A percentile compares a stretch with the other conserved stretches of the same genome.
Evolutionary conservation across 345 rosid genomes (phyloP).

Genomic region (Gossypium arboreum): DNA sequence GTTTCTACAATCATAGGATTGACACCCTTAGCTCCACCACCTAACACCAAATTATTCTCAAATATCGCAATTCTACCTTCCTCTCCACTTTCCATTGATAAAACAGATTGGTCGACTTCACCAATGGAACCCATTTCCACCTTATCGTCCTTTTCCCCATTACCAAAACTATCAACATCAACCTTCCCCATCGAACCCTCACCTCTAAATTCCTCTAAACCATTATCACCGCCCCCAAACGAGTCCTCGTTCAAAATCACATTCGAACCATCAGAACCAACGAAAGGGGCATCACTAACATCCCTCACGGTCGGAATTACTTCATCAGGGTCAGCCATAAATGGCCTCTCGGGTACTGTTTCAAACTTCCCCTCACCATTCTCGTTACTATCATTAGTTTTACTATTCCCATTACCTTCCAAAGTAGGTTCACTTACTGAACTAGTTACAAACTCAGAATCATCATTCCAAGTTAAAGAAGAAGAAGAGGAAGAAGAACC

Average conservation of each 20-base stretch:
- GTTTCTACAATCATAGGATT: conserved; percentile 11
- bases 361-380: conserved; percentile 54
- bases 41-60: conserved; percentile 13
- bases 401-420: conserved; percentile 20
- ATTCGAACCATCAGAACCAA: conserved; percentile 12
- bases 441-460: conserved; percentile 21
- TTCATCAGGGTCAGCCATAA: conserved; percentile 22
- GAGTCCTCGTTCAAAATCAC: conserved; percentile 24
- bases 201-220: conserved; percentile 18
- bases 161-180: conserved; percentile 31
- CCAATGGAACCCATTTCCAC: conserved; percentile 17
- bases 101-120: neutral
- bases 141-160: conserved; percentile 29
- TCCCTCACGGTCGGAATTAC: conserved; percentile 12
- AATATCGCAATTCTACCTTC: neutral
- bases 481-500: conserved; percentile 35
- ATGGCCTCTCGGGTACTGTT: conserved; percentile 25
- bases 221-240: conserved; percentile 18
- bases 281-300: conserved; percentile 18
- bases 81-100: neutral
- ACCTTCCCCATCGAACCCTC: conserved; percentile 21
- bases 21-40: conserved; percentile 7
- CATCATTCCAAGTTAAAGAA: neutral
- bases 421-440: conserved; percentile 14
- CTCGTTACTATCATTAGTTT: conserved; percentile 23